Evolutionary conservation across 768 basidiomycete genomes (phyloP).

Genomic region (Boletus fagicola): DNA sequence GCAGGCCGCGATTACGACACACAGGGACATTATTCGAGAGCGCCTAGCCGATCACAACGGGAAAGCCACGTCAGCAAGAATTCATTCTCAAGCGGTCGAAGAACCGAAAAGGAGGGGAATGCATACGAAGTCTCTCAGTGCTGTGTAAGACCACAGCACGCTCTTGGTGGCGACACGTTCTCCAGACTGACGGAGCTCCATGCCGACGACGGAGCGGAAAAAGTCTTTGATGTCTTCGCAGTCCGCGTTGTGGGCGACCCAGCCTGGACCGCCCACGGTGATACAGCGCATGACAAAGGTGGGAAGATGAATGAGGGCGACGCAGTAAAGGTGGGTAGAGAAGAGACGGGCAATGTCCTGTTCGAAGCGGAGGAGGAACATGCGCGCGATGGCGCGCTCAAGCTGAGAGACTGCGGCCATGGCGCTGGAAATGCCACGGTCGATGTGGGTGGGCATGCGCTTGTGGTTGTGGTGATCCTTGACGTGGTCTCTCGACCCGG

Average conservation of each 20-base stretch:
- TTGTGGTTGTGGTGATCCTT: constrained; percentile 33
- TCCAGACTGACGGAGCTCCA: constrained; percentile 77
- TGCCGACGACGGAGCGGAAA: constrained; percentile 63
- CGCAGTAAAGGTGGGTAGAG: constrained; percentile 63
- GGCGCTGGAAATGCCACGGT: constrained; percentile 54
- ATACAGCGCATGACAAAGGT: constrained; percentile 66
- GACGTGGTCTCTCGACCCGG: constrained; percentile 15
- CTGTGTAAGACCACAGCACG: constrained; percentile 78
- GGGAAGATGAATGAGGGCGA: constrained; percentile 65
- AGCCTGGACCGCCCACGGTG: constrained; percentile 59
- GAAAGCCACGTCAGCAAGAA: constrained; percentile 3
- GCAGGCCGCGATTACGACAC: constrained; percentile 62
- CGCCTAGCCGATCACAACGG: constrained; percentile 41
- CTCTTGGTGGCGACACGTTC: constrained; percentile 79
- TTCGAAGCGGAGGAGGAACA: constrained; percentile 67
- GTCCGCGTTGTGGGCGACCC: constrained; percentile 66
- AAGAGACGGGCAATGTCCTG: constrained; percentile 75
- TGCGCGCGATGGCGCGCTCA: constrained; percentile 65
- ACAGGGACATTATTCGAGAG: constrained; percentile 68
- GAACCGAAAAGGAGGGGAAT: constrained; percentile 6
- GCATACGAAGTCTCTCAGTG: constrained; percentile 69
- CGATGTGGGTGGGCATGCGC: constrained; percentile 47
- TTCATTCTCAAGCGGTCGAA: neutral
- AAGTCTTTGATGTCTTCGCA: constrained; percentile 74
- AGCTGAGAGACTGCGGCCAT: constrained; percentile 63